These are phyloP conservation scores for Lasiosphaeria miniovina DNA, from an alignment of 495 filamentous ascomycete genomes.

Conservation along the genomic window DNA sequence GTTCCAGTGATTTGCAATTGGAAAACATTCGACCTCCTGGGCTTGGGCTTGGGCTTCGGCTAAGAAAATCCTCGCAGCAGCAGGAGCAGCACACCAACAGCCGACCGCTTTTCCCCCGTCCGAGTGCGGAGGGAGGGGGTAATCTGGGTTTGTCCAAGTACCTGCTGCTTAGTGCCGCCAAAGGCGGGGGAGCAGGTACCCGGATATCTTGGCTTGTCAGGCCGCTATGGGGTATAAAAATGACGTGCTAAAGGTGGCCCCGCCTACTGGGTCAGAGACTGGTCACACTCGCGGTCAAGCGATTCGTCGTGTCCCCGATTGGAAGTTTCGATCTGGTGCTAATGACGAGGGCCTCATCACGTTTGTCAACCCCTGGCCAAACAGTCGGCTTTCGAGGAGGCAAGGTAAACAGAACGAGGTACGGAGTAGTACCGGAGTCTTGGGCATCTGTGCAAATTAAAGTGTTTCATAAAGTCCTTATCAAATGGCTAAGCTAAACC, in stretches of 20 bases:
- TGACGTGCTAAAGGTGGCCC: constrained; percentile 22
- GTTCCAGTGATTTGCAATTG: no score
- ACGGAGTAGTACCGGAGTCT: no score
- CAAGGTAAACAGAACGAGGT: no score
- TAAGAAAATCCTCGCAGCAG: no score
- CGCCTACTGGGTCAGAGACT: background rate
- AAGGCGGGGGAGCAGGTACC: constrained; percentile 4
- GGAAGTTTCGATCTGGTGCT: background rate
- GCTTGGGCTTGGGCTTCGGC: no score
- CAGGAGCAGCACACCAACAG: no score
- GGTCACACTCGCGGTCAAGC: background rate
- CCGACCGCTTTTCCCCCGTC: constrained; percentile 26
- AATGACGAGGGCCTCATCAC: constrained; percentile 9
- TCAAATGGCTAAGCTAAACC: no score
- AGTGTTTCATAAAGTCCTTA: no score
- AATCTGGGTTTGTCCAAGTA: background rate
- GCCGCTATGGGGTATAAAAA: constrained; percentile 16
- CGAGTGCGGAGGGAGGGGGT: constrained; percentile 22
- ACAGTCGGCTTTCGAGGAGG: no score
- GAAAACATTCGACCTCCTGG: no score
- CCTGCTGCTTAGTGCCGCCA: background rate
- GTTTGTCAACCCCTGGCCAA: background rate
- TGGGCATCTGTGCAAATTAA: no score
- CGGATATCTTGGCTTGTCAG: constrained; percentile 9
- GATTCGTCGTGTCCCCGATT: background rate